Evolutionary conservation across 2,329 filamentous ascomycete species (phyloP), one percentile per base, ranked within the genome.

Genomic region (Penicillium thymicola): DNA sequence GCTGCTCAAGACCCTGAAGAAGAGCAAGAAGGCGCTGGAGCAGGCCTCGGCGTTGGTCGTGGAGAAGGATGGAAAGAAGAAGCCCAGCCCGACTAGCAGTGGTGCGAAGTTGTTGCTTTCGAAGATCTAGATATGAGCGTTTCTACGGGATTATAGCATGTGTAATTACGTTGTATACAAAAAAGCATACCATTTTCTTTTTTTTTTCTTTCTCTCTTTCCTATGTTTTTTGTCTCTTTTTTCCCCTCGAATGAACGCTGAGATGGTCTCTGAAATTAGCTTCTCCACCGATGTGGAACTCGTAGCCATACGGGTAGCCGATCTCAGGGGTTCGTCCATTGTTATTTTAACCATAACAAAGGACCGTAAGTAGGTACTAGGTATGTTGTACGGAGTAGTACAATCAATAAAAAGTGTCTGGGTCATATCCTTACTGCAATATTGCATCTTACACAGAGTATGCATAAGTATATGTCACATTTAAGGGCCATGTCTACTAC

Each of bases 21-120:
- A 89, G 77, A 85, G 87, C 65, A 89, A 85, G 79, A 87, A 88
- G 76, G 76, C 78, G 58, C 77, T 96, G 55, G 80, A 90, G 69
- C 63, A 71, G 60, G 44, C 82, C 82, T 66, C 83, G 81, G 76
- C 85, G 78, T 68, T 83, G 83, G 70, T 81, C 78, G 66, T 81
- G 77, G 66, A 74, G 66, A 55, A 55, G 41, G 54, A 55, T 46
- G 54, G 54, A 13, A 68, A 69, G 59, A 69, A 69, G 58, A 75
- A 75, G 63, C 59, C 69, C 6, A 67, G 70, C 13, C 73, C 74
- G 37, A 67, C 70, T 47, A 79, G 80, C 64, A 81, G 78, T 34
- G 79, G 79, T 42, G 78, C 72, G 8, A 75, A 74, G 64, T 48
- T 75, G 52, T 60, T 75, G 49, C 59, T 75, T 45, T 68, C 70